Conservation (phyloP, 164 flowering plant genomes). For the Malania oleifera region DNA sequence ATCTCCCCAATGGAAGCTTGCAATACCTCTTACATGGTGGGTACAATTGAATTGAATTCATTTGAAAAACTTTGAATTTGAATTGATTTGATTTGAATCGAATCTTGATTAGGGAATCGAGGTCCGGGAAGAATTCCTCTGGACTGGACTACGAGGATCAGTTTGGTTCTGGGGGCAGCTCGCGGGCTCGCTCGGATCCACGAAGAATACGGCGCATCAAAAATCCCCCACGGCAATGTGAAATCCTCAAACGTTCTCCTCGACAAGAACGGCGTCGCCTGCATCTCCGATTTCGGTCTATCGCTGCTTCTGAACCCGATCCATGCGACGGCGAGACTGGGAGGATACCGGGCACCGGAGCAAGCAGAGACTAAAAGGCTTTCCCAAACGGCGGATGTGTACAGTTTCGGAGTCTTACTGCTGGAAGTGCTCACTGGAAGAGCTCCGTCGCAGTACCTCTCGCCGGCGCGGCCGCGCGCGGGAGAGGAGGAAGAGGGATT, state of each 20-base stretch:
- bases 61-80: not conserved
- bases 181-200: constrained; percentile 79
- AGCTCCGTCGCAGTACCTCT: constrained; percentile 56
- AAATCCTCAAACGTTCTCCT: constrained; percentile 84
- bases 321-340: constrained; percentile 74
- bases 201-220: constrained; percentile 52
- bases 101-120: constrained; percentile 47
- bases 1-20: constrained; percentile 89
- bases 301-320: constrained; percentile 71
- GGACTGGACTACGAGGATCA: constrained; percentile 95
- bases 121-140: constrained; percentile 93
- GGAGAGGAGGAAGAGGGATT: constrained; percentile 42
- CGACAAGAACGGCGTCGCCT: constrained; percentile 82
- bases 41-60: not conserved
- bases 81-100: not conserved
- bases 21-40: constrained; percentile 84
- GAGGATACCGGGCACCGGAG: constrained; percentile 93
- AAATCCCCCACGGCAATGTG: constrained; percentile 86
- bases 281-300: constrained; percentile 87
- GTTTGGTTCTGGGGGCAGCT: constrained; percentile 84
- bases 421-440: constrained; percentile 83
- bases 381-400: constrained; percentile 84
- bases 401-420: constrained; percentile 76
- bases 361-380: constrained; percentile 61
- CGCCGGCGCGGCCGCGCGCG: constrained; percentile 28